Base-by-base conservation (phyloP, 106 monocot species). In the Hemerocallis citrina region DNA sequence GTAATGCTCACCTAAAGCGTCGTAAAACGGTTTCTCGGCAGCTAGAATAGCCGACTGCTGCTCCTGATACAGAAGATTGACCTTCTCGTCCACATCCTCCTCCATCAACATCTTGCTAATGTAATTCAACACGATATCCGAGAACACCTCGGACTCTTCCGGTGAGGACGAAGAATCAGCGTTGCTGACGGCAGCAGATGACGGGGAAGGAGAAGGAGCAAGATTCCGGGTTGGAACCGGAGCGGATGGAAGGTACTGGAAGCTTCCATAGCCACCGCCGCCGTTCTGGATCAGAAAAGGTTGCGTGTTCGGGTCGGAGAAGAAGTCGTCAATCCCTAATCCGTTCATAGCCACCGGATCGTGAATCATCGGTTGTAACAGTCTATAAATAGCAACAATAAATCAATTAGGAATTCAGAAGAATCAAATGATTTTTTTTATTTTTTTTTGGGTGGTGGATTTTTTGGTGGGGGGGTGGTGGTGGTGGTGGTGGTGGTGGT, bases 1-100 rank as follows among this genome's bases (percentile, higher is more conserved):
- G 38, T 74, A 80, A 33, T 71, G 62, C 78, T 91, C 71, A 3
- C 69, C 79, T 6, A 98, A 79, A 57, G 91, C 84, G 34, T 91
- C 96, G 52, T 79, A 91, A 55, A 98, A 87, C 28, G 81, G 75
- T 45, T 91, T 91, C 79, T 80, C 91, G 16, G 96, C 96, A 28
- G 65, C 69, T 29, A 98, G 73, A 15, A 63, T 63, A 10, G 76
- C 70, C 1, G 58, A 57, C 50, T 35, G 38, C 11, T 59, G 12
- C 29, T 81, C 79, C 59, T 74, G 76, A 31, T 71, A 71, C 23
- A 70, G n/a, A 15, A 44, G 51, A 31, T 73, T 57, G 6, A 74
- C 58, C 74, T 81, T 82, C 30, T 90, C 89, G 30, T 95, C 94
- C 27, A 84, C 81, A 50, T 85, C 89, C 80, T 89, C 94, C 57